Percentiles rank a stretch among this genome's conserved stretches.
Conservation (phyloP, 2,329 filamentous ascomycete species). For the Penicillium sp. region DNA sequence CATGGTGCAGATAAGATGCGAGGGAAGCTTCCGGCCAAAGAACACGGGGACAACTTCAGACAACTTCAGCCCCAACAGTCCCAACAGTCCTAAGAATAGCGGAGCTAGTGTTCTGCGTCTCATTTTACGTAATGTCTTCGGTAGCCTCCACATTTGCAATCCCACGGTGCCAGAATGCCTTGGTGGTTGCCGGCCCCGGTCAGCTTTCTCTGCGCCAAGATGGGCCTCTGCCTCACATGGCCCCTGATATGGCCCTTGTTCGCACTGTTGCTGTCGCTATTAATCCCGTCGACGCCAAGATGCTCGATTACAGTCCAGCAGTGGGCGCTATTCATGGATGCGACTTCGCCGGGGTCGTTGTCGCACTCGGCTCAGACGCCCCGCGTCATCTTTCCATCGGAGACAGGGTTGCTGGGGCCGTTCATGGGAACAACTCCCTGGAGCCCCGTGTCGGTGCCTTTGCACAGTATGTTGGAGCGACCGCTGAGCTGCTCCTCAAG, state of each 20-base stretch:
- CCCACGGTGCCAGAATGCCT: constrained; percentile 3
- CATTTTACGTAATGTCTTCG: neutral
- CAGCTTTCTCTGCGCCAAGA: constrained; percentile 12
- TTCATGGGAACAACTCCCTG: constrained; percentile 14
- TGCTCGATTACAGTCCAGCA: constrained; percentile 13
- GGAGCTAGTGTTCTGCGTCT: neutral
- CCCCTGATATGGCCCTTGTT: constrained; percentile 15
- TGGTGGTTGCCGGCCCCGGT: constrained; percentile 14
- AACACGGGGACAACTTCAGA: neutral
- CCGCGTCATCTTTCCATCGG: constrained; percentile 24
- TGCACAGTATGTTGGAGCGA: constrained; percentile 42
- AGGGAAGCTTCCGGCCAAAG: constrained; percentile 1
- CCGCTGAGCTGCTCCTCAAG: constrained; percentile 39
- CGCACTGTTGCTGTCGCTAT: constrained; percentile 19
- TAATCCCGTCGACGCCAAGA: constrained; percentile 28
- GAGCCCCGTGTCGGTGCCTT: constrained; percentile 9
- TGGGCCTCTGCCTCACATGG: constrained; percentile 4
- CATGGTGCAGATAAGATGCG: neutral
- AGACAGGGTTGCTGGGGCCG: constrained; percentile 17
- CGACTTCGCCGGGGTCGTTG: constrained; percentile 22
- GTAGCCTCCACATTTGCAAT: neutral
- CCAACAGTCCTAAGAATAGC: neutral
- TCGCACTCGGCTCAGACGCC: constrained; percentile 22
- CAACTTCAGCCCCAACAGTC: neutral
- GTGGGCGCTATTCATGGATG: constrained; percentile 19